A percentile compares a stretch with the other conserved stretches of the same genome.
Evolutionary conservation across 768 basidiomycete species (phyloP).

Genomic region (Peribolospora baueri): DNA sequence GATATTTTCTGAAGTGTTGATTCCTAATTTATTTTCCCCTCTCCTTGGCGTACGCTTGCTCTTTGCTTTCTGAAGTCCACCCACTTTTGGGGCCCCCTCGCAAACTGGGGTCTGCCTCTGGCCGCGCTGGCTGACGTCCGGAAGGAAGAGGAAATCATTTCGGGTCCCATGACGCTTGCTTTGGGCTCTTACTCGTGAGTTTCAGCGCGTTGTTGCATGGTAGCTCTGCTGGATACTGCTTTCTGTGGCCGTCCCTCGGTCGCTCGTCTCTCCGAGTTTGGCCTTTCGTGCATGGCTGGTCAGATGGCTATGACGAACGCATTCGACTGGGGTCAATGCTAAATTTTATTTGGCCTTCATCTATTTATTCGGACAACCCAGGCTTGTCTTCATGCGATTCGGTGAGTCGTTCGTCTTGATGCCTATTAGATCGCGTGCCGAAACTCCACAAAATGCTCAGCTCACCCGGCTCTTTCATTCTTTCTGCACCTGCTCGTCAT

Average conservation of each 20-base stretch:
- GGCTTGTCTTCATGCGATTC: constrained; percentile 80
- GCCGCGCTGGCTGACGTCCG: constrained; percentile 70
- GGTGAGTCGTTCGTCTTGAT: constrained; percentile 28
- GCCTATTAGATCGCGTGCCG: neutral
- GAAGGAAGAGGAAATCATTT: constrained; percentile 91
- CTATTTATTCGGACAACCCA: constrained; percentile 15
- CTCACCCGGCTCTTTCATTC: constrained; percentile 2
- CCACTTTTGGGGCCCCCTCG: constrained; percentile 21
- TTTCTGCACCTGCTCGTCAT: neutral
- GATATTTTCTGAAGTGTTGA: no score
- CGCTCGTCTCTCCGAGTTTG: no score
- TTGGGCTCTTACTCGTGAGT: constrained; percentile 79
- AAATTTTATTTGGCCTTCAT: no score
- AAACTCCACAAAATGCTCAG: neutral
- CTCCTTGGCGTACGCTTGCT: no score
- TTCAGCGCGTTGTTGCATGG: neutral
- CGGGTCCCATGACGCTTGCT: constrained; percentile 85
- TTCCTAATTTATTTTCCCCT: no score
- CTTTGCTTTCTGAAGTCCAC: no score
- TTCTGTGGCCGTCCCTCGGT: no score
- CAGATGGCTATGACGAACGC: no score
- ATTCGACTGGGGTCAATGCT: no score
- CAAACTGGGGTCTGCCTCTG: constrained; percentile 93
- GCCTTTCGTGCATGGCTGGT: no score
- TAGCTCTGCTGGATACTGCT: neutral